A percentile compares a stretch with the other conserved stretches of the same genome.
phyloP scores from a whole-genome alignment of 768 basidiomycete species.

The Pisolithus orientalis region DNA sequence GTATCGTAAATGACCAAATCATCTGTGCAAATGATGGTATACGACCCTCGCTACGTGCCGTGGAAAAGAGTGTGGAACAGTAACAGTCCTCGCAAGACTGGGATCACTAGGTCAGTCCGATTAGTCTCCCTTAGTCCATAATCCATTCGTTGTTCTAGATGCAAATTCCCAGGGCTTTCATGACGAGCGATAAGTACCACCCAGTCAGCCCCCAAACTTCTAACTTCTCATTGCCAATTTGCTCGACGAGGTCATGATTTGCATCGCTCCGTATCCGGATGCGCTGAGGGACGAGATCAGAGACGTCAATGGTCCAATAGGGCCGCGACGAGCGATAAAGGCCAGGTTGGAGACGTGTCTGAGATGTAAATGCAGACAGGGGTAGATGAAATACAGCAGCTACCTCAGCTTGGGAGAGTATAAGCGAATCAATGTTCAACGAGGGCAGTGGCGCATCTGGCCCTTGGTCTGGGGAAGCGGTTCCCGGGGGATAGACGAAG shows the following conservation, averaged over 20 bases:
- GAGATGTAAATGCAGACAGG: conserved; percentile 42
- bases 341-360: conserved; percentile 41
- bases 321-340: conserved; percentile 48
- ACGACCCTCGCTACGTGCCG: too few species aligned
- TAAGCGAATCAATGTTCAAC: conserved; percentile 45
- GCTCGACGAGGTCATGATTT: conserved; percentile 26
- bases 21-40: not conserved
- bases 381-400: conserved; percentile 69
- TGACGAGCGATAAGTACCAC: conserved; percentile 67
- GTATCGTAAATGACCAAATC: conserved; percentile 2
- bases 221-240: conserved; percentile 42
- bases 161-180: conserved; percentile 49
- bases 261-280: conserved; percentile 29
- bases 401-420: conserved; percentile 57
- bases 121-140: not conserved
- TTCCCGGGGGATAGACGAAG: conserved; percentile 29
- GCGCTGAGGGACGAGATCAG: conserved; percentile 40
- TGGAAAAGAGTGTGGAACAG: not conserved
- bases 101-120: not conserved
- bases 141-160: conserved; percentile 16
- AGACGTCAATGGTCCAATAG: conserved; percentile 65
- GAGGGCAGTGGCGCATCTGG: conserved; percentile 51
- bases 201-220: conserved; percentile 84
- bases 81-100: not conserved
- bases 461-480: conserved; percentile 9